phyloP scores from a whole-genome alignment of 2,329 filamentous ascomycete genomes.

The Piedraia hortae region DNA sequence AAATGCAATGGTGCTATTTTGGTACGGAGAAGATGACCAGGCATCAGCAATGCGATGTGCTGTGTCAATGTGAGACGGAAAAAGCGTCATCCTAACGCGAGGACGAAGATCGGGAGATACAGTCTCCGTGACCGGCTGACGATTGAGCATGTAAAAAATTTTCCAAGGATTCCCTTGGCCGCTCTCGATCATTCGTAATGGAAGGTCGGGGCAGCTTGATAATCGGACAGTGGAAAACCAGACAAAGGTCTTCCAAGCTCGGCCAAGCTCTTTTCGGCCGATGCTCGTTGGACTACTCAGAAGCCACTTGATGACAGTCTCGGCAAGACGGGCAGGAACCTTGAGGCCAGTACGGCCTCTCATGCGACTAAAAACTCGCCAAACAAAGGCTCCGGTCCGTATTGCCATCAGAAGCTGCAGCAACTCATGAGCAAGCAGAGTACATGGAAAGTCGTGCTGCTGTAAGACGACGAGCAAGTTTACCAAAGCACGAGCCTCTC shows the following conservation, averaged over 20 bases:
- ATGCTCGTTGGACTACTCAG: too few relatives aligned
- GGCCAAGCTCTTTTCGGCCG: constrained; percentile 1
- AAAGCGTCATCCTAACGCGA: constrained; percentile 5
- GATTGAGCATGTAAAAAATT: constrained; percentile 7
- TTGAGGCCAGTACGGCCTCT: constrained; percentile 1
- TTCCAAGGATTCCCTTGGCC: constrained; percentile 2
- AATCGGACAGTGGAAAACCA: too few relatives aligned
- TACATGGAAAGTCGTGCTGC: constrained; percentile 1
- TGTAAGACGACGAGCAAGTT: constrained; percentile 1
- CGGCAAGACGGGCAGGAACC: constrained; percentile 4
- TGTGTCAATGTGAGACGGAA: constrained; percentile 15
- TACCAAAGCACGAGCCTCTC: not conserved
- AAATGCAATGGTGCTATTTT: constrained; percentile 16
- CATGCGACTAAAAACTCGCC: constrained; percentile 1
- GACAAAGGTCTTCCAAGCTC: constrained; percentile 6
- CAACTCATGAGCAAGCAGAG: constrained; percentile 2
- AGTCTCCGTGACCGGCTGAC: constrained; percentile 3
- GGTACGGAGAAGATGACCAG: constrained; percentile 14
- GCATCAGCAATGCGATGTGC: constrained; percentile 20
- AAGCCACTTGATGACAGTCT: constrained; percentile 4
- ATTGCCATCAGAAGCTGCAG: constrained; percentile 2
- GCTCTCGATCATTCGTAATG: constrained; percentile 4
- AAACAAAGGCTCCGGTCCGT: constrained; percentile 1
- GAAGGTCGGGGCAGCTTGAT: constrained; percentile 5
- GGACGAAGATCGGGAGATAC: constrained; percentile 2